Percentiles rank a stretch among this genome's conserved stretches.
Conservation (phyloP, 495 filamentous ascomycete species). For the Lophiotrema nucula region DNA sequence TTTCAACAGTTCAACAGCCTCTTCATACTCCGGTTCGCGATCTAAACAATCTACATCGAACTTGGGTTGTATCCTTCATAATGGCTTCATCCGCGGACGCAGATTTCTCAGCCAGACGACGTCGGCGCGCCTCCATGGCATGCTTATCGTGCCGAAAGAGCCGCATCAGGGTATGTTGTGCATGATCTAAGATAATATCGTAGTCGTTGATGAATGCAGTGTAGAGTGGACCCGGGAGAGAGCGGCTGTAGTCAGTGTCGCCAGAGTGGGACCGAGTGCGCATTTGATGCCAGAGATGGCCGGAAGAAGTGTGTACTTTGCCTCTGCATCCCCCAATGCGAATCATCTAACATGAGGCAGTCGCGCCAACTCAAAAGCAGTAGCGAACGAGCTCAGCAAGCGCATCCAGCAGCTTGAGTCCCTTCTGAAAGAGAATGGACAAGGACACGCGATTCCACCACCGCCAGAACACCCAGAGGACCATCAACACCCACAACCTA, state of each 20-base stretch:
- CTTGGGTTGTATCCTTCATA: neutral
- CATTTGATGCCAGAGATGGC: constrained; percentile 12
- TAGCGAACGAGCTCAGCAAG: constrained; percentile 20
- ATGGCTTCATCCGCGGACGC: constrained; percentile 7
- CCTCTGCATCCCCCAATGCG: neutral
- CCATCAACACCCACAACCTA: constrained; percentile 4
- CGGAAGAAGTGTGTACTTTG: constrained; percentile 8
- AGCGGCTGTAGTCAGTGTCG: constrained; percentile 12
- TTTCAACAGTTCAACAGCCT: constrained; percentile 1
- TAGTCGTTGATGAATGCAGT: neutral
- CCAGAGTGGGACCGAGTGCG: constrained; percentile 1
- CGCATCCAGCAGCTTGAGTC: constrained; percentile 12
- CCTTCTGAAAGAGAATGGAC: constrained; percentile 9
- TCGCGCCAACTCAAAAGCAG: constrained; percentile 15
- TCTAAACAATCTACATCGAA: neutral
- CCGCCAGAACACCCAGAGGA: neutral
- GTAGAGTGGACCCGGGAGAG: constrained; percentile 10
- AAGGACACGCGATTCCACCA: constrained; percentile 2
- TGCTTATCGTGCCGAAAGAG: constrained; percentile 17
- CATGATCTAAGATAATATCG: neutral
- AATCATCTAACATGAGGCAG: neutral
- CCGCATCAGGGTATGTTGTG: constrained; percentile 9
- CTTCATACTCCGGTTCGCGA: constrained; percentile 2
- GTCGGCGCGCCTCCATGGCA: constrained; percentile 14
- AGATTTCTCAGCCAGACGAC: constrained; percentile 16